Evolutionary conservation across 495 filamentous ascomycete species (phyloP).

Genomic region (Penicillium angulare): DNA sequence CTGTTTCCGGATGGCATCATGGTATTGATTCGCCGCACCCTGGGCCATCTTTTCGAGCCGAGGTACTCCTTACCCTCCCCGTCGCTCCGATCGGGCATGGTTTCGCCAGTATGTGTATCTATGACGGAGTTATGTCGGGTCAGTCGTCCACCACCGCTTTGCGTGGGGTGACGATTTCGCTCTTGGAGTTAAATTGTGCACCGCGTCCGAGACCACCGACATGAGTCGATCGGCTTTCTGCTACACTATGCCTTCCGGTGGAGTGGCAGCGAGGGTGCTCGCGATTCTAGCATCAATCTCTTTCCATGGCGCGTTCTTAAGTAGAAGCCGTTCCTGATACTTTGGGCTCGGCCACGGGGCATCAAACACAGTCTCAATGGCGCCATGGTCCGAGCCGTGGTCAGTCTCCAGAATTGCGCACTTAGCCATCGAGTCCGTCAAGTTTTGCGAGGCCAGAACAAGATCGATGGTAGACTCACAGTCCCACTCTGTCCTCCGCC

Average conservation of each 20-base stretch:
- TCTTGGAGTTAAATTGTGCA: constrained; percentile 12
- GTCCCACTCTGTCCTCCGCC: constrained; percentile 14
- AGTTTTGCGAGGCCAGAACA: constrained; percentile 19
- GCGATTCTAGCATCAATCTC: constrained; percentile 24
- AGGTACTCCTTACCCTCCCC: constrained; percentile 8
- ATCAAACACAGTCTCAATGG: constrained; percentile 31
- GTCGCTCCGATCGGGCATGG: constrained; percentile 11
- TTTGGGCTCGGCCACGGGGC: constrained; percentile 7
- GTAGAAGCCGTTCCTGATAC: constrained; percentile 21
- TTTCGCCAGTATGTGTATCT: constrained; percentile 14
- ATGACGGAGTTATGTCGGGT: constrained; percentile 10
- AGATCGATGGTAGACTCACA: constrained; percentile 29
- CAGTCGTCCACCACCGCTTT: constrained; percentile 16
- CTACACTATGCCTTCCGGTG: constrained; percentile 16
- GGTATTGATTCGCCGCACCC: constrained; percentile 20
- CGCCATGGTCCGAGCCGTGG: constrained; percentile 34
- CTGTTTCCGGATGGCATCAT: constrained; percentile 22
- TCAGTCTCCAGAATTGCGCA: constrained; percentile 26
- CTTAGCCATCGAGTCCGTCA: constrained; percentile 20
- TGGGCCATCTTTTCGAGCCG: constrained; percentile 16
- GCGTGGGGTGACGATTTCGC: constrained; percentile 16
- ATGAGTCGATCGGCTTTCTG: constrained; percentile 21
- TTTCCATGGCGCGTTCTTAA: constrained; percentile 32
- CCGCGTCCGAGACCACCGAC: constrained; percentile 4
- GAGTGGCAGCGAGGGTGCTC: constrained; percentile 11